Conservation (phyloP, 305 asterid genomes). For the Withania somnifera region DNA sequence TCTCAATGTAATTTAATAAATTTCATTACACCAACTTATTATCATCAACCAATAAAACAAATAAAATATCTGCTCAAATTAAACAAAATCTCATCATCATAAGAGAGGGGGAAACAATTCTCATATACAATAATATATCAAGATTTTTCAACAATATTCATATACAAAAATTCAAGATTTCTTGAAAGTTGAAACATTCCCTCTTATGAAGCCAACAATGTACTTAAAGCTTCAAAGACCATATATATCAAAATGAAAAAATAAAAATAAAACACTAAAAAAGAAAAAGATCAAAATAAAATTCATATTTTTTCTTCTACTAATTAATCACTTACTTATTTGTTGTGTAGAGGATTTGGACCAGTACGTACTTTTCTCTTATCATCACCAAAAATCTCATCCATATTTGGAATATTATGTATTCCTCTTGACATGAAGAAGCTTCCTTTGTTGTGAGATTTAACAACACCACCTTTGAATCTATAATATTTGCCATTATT, state of each 20-base stretch:
- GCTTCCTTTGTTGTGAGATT: neutral
- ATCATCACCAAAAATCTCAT: constrained; percentile 41
- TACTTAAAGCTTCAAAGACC: neutral
- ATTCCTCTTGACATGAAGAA: neutral
- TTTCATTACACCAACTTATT: neutral
- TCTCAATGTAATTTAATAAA: neutral
- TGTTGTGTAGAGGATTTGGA: constrained; percentile 90
- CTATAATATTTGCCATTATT: constrained; percentile 15
- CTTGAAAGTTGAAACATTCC: constrained; percentile 16
- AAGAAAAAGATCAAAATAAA: neutral
- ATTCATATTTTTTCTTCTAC: neutral
- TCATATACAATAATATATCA: constrained; percentile 3
- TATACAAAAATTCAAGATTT: constrained; percentile 20
- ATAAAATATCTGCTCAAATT: neutral
- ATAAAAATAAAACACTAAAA: neutral
- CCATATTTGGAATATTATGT: neutral
- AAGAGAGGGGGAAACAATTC: neutral
- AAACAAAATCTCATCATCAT: constrained; percentile 1
- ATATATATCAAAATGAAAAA: neutral
- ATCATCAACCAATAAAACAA: neutral
- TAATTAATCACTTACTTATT: constrained; percentile 30
- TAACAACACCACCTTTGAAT: neutral
- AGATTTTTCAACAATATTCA: constrained; percentile 7
- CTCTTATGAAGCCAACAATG: constrained; percentile 2
- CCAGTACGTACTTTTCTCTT: constrained; percentile 80